These are phyloP conservation scores for Pestalotiopsis fici DNA, from an alignment of 2,329 filamentous ascomycete species.

Conservation along the genomic window DNA sequence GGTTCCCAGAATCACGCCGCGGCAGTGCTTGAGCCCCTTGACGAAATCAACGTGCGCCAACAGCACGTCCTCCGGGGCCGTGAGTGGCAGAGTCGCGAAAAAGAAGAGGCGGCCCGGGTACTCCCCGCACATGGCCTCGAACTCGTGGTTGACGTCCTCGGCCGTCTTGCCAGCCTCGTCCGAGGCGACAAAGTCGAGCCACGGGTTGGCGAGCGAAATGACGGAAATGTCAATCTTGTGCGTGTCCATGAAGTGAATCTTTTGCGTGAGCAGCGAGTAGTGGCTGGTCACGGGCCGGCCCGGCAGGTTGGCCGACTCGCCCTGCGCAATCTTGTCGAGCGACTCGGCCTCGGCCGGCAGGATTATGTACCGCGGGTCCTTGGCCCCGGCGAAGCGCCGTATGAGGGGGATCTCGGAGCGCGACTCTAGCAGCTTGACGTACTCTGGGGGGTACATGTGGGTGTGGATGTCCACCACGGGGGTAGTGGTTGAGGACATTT, in stretches of 20 bases:
- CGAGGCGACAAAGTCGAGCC: constrained; percentile 79
- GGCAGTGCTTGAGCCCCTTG: constrained; percentile 63
- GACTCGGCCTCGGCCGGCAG: constrained; percentile 52
- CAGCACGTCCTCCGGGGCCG: constrained; percentile 62
- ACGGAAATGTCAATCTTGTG: constrained; percentile 83
- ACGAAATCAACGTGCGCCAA: constrained; percentile 67
- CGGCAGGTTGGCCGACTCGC: constrained; percentile 55
- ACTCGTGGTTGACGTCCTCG: constrained; percentile 72
- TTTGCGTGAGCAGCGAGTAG: constrained; percentile 78
- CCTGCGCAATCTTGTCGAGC: constrained; percentile 45
- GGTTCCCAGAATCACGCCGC: constrained; percentile 88
- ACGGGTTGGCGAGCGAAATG: constrained; percentile 88
- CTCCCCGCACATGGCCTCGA: constrained; percentile 69
- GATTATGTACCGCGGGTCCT: constrained; percentile 67
- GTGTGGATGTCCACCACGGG: constrained; percentile 68
- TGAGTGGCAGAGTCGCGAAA: constrained; percentile 81
- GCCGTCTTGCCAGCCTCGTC: constrained; percentile 66
- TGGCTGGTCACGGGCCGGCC: constrained; percentile 82
- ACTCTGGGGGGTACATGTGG: constrained; percentile 68
- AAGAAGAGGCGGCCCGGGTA: constrained; percentile 74
- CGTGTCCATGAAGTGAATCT: constrained; percentile 84
- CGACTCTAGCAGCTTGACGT: constrained; percentile 61
- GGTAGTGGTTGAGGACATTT: constrained; percentile 36
- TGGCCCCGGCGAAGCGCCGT: constrained; percentile 59
- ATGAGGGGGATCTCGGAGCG: constrained; percentile 69